These are phyloP conservation scores for Thalassiosira livingstoniorum DNA, from an alignment of 352 stramenopile species.

Conservation along the genomic window DNA sequence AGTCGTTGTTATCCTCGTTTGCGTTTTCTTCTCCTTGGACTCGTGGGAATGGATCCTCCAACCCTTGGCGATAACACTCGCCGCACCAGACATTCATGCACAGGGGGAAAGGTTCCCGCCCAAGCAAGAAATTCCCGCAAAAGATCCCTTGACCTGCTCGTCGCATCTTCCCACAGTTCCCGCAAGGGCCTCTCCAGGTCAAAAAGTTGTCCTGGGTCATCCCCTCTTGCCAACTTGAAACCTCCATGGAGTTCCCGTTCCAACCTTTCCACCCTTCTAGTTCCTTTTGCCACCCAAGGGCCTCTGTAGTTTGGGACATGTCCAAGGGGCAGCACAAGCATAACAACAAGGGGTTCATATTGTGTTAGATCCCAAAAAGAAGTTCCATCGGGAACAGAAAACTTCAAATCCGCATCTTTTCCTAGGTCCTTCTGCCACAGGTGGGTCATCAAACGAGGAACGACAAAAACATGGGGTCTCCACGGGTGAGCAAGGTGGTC, in stretches of 20 bases:
- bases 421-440: constrained; percentile 37
- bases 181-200: constrained; percentile 40
- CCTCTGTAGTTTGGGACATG: constrained; percentile 29
- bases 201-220: constrained; percentile 31
- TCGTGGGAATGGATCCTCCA: constrained; percentile 37
- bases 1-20: constrained; percentile 7
- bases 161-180: constrained; percentile 20
- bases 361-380: constrained; percentile 7
- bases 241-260: neutral
- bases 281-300: constrained; percentile 3
- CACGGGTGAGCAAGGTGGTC: constrained; percentile 24
- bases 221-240: neutral
- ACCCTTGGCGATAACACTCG: constrained; percentile 17
- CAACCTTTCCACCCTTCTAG: neutral
- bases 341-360: constrained; percentile 47
- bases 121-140: constrained; percentile 58
- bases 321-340: constrained; percentile 35
- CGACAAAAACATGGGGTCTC: constrained; percentile 40
- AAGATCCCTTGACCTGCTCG: constrained; percentile 46
- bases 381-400: neutral
- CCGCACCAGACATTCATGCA: constrained; percentile 51
- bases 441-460: constrained; percentile 45
- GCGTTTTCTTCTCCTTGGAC: neutral
- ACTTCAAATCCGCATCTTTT: constrained; percentile 41
- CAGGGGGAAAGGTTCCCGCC: constrained; percentile 35